A percentile compares a stretch with the other conserved stretches of the same genome.
These are phyloP conservation scores for Scutellaria minor DNA, from an alignment of 257 asterid genomes.

Conservation along the genomic window DNA sequence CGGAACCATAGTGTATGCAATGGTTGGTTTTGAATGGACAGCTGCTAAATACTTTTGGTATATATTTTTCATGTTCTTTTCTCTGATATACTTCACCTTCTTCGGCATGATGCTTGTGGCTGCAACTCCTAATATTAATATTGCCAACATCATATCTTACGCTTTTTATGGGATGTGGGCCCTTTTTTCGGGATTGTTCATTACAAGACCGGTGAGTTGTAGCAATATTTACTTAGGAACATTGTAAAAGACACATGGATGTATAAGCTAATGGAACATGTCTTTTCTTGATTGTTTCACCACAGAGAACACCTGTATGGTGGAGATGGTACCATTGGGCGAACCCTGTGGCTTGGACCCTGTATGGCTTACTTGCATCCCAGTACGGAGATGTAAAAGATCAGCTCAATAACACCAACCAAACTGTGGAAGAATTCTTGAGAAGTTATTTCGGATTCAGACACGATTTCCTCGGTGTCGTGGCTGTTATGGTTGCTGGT, in stretches of 20 bases:
- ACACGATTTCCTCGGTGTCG: constrained; percentile 37
- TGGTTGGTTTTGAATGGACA: constrained; percentile 50
- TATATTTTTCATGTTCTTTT: constrained; percentile 34
- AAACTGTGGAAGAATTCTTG: constrained; percentile 32
- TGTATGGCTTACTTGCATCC: constrained; percentile 35
- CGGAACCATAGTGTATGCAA: constrained; percentile 43
- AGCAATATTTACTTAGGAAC: background rate
- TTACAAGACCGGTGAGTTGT: constrained; percentile 40
- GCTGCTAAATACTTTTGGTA: constrained; percentile 39
- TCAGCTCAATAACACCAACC: background rate
- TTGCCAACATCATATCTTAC: constrained; percentile 32
- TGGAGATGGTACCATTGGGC: constrained; percentile 49
- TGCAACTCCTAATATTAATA: constrained; percentile 34
- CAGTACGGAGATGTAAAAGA: constrained; percentile 38
- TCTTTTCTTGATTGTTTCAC: background rate
- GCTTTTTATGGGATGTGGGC: constrained; percentile 32
- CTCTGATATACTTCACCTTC: constrained; percentile 35
- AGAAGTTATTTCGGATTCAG: constrained; percentile 35
- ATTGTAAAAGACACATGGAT: background rate
- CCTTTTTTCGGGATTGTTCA: constrained; percentile 38
- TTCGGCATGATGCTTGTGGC: constrained; percentile 42
- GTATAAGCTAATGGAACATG: background rate
- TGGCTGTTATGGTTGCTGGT: constrained; percentile 29
- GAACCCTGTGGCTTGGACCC: constrained; percentile 40
- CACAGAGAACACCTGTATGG: constrained; percentile 40